Conservation (phyloP, 257 asterid genomes). For the Datura wrightii region DNA sequence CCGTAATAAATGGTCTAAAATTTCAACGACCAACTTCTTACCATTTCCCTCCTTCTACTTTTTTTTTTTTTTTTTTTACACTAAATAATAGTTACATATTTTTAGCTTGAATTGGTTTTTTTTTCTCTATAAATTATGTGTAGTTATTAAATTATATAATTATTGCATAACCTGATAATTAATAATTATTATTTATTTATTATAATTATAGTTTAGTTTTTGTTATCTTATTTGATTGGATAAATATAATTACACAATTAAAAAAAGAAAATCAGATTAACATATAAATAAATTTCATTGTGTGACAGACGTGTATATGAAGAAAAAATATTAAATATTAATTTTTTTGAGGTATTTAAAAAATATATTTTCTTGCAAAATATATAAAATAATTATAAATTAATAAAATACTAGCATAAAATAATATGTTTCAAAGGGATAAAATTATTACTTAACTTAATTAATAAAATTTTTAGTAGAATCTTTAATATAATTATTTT, state of each 20-base stretch:
- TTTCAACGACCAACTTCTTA: conserved; percentile 30
- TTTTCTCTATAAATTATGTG: too few species aligned
- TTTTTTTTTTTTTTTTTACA: background rate
- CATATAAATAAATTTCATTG: background rate
- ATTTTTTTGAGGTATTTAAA: background rate
- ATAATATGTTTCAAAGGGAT: background rate
- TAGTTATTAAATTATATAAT: too few species aligned
- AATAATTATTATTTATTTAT: too few species aligned
- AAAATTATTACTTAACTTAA: background rate
- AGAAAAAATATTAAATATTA: background rate
- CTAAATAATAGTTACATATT: too few species aligned
- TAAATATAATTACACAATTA: background rate
- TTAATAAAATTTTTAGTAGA: background rate
- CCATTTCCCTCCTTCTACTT: conserved; percentile 28
- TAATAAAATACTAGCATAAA: background rate
- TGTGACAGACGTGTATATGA: too few species aligned
- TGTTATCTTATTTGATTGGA: too few species aligned
- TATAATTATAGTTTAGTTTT: too few species aligned
- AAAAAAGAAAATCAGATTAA: too few species aligned
- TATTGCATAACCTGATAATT: too few species aligned
- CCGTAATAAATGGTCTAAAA: conserved; percentile 64
- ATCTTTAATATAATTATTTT: background rate
- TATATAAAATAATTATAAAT: background rate
- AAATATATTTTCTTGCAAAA: background rate
- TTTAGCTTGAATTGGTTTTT: background rate